Evolutionary conservation across 225 moss, liverwort and hornwort genomes (phyloP).

Genomic region (Ulota crispa): DNA sequence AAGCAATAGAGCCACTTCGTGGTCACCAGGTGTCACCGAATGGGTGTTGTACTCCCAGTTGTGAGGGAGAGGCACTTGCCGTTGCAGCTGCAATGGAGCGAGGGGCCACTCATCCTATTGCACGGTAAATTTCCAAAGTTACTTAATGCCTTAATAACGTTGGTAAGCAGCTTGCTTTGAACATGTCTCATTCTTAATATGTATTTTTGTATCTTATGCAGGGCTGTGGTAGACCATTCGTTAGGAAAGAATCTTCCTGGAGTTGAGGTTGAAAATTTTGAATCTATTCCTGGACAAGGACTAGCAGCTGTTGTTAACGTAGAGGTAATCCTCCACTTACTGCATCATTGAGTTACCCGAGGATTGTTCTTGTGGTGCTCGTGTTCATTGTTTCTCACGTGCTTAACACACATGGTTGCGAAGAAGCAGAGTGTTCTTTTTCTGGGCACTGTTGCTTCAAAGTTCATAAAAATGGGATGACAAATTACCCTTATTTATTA

Average conservation of each 20-base stretch:
- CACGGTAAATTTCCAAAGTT: slow-evolving; percentile 48
- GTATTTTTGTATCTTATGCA: slow-evolving; percentile 33
- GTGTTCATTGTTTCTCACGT: not conserved
- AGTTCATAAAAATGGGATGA: not conserved
- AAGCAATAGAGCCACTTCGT: slow-evolving; percentile 93
- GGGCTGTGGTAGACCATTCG: slow-evolving; percentile 90
- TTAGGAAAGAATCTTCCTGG: slow-evolving; percentile 78
- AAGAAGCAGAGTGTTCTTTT: not conserved
- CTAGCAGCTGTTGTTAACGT: slow-evolving; percentile 74
- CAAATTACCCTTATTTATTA: not conserved
- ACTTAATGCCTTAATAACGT: not conserved
- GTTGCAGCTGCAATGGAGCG: slow-evolving; percentile 99
- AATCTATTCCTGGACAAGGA: slow-evolving; percentile 87
- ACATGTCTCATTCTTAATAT: slow-evolving; percentile 20
- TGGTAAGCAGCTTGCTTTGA: not conserved
- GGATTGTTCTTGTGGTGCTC: not conserved
- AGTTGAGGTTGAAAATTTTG: slow-evolving; percentile 75
- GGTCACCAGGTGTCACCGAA: slow-evolving; percentile 57
- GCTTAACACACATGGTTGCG: not conserved
- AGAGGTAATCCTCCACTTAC: slow-evolving; percentile 50
- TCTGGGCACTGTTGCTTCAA: not conserved
- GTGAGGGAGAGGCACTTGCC: slow-evolving; percentile 94
- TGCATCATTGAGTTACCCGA: not conserved
- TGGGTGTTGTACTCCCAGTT: slow-evolving; percentile 81
- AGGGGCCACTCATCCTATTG: slow-evolving; percentile 97